Conservation (phyloP, 257 asterid genomes). For the Apocynum venetum region DNA sequence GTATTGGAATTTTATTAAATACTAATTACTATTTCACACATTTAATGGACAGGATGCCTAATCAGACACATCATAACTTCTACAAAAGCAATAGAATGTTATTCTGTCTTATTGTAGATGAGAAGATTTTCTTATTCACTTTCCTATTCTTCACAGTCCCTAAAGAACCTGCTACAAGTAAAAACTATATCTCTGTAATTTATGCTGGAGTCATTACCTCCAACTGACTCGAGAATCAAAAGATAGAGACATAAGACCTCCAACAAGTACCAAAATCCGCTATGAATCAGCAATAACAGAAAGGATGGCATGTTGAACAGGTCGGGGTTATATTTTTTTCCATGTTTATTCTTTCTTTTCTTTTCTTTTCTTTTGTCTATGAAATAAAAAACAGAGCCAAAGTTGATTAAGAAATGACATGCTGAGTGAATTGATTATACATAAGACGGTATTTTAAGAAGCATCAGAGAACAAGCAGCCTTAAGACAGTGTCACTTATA, state of each 20-base stretch:
- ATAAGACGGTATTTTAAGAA: not conserved
- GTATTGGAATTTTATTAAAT: not conserved
- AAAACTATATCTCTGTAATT: not conserved
- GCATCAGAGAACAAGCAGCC: not conserved
- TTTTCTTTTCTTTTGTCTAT: not conserved
- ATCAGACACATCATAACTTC: not conserved
- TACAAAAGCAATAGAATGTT: not conserved
- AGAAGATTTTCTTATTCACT: not conserved
- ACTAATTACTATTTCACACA: not conserved
- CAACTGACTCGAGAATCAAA: not conserved
- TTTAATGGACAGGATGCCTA: not conserved
- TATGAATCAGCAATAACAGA: not conserved
- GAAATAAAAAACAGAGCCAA: not conserved
- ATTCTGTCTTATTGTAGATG: not conserved
- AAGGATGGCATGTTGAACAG: not conserved
- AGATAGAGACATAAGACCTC: not conserved
- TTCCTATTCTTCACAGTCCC: not conserved
- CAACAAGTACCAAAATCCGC: not conserved
- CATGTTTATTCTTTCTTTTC: not conserved
- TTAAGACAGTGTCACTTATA: not conserved
- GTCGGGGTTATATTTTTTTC: not conserved
- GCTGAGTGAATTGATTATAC: not conserved
- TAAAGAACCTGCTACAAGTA: not conserved
- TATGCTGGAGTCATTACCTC: not conserved
- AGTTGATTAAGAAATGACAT: slow-evolving; percentile 2